phyloP scores from a whole-genome alignment of 2,329 filamentous ascomycete genomes.

The Clarireedia paspali region DNA sequence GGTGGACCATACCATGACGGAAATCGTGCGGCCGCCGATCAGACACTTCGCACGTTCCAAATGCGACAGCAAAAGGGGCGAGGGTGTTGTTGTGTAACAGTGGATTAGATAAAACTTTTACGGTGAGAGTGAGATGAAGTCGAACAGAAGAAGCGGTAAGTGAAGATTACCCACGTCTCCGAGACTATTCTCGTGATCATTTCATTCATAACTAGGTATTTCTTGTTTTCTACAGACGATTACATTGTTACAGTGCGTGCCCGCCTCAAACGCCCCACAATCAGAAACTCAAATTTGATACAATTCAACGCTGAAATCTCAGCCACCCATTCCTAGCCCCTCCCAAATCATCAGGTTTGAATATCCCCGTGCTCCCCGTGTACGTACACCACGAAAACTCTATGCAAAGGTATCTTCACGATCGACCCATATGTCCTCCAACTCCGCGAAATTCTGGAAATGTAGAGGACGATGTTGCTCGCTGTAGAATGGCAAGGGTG shows the following conservation, averaged over 20 bases:
- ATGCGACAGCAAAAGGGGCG: not conserved
- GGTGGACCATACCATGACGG: too few relatives aligned
- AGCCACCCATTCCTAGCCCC: not conserved
- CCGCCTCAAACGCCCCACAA: not conserved
- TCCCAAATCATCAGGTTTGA: not conserved
- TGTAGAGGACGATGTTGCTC: conserved; percentile 87
- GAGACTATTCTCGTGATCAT: not conserved
- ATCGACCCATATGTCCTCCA: conserved; percentile 96
- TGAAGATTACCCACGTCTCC: not conserved
- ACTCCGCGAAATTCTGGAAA: conserved; percentile 94
- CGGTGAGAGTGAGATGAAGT: not conserved
- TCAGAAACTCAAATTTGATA: not conserved
- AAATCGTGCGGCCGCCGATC: not conserved
- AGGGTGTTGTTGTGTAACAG: not conserved
- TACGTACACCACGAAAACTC: conserved; percentile 19
- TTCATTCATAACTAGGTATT: not conserved
- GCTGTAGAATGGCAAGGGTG: conserved; percentile 82
- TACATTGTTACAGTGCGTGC: not conserved
- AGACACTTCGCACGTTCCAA: not conserved
- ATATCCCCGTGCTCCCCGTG: not conserved
- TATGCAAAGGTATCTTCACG: conserved; percentile 88
- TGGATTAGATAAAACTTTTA: not conserved
- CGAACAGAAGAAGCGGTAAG: not conserved
- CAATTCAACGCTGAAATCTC: not conserved
- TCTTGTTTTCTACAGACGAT: not conserved